Evolutionary conservation across 2,329 filamentous ascomycete genomes (phyloP).

Genomic region (Cercospora zeina): DNA sequence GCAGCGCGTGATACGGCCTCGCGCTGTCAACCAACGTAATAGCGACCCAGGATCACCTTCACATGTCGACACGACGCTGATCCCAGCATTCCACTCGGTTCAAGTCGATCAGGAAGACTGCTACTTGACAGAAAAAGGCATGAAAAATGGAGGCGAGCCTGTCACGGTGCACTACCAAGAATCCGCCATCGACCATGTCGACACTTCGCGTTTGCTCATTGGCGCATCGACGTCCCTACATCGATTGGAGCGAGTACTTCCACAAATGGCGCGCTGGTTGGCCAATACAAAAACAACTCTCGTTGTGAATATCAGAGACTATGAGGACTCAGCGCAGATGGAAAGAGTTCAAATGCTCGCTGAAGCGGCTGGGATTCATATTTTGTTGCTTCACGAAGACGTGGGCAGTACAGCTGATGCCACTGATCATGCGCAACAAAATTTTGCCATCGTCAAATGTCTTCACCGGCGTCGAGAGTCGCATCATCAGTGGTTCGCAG

Average conservation of each 20-base stretch:
- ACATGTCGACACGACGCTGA: not conserved
- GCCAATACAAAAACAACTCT: conserved; percentile 2
- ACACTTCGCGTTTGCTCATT: not conserved
- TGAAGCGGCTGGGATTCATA: conserved; percentile 1
- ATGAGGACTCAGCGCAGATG: not conserved
- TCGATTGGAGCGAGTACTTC: not conserved
- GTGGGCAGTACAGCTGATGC: not conserved
- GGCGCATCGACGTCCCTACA: conserved; percentile 4
- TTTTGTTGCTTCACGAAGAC: not conserved
- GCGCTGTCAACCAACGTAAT: not conserved
- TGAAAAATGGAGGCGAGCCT: not conserved
- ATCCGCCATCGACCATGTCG: not conserved
- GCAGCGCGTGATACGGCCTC: not conserved
- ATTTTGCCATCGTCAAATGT: conserved; percentile 1
- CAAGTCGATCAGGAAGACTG: not conserved
- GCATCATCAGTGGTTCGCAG: conserved; percentile 19
- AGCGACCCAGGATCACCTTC: not conserved
- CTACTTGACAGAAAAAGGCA: not conserved
- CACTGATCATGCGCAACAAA: conserved; percentile 1
- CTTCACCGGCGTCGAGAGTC: conserved; percentile 1
- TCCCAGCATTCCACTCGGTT: not conserved
- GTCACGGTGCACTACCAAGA: not conserved
- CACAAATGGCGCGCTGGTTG: conserved; percentile 12
- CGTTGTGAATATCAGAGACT: conserved; percentile 7
- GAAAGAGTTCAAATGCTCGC: not conserved